phyloP scores from a whole-genome alignment of 345 rosid genomes.

The Rhizophora mangle region DNA sequence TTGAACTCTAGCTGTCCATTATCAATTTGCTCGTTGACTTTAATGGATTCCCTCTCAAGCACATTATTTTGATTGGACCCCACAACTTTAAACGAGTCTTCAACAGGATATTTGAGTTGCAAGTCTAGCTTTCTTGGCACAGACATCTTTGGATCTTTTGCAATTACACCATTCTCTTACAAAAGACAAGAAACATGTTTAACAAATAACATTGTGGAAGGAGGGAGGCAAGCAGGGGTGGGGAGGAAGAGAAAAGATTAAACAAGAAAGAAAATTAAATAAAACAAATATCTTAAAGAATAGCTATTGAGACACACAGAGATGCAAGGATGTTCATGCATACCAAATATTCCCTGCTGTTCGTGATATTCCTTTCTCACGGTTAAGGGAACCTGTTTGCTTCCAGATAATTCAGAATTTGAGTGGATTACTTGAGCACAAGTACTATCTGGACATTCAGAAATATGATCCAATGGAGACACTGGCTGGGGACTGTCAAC shows the following conservation, averaged over 20 bases:
- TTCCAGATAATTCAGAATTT: constrained; percentile 36
- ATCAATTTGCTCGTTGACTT: constrained; percentile 27
- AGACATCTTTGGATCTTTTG: constrained; percentile 39
- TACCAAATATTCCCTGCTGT: constrained; percentile 35
- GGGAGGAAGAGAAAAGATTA: background rate
- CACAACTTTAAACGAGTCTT: constrained; percentile 27
- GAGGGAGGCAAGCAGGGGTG: background rate
- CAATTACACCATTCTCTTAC: constrained; percentile 42
- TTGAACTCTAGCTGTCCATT: constrained; percentile 34
- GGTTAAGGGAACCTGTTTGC: constrained; percentile 27
- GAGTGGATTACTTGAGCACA: constrained; percentile 56
- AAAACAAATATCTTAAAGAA: background rate
- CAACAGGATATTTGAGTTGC: constrained; percentile 33
- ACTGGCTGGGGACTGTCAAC: constrained; percentile 37
- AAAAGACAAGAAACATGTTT: background rate
- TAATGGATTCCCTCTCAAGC: constrained; percentile 29
- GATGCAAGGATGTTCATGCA: constrained; percentile 9
- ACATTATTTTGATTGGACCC: constrained; percentile 30
- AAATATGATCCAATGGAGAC: constrained; percentile 32
- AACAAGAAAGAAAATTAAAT: constrained; percentile 2
- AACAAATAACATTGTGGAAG: background rate
- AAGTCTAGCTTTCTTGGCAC: constrained; percentile 36
- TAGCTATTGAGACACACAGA: background rate
- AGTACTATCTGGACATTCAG: constrained; percentile 52
- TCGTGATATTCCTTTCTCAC: constrained; percentile 22